phyloP scores from a whole-genome alignment of 2,329 filamentous ascomycete genomes.

The Myriosclerotinia scirpicola region DNA sequence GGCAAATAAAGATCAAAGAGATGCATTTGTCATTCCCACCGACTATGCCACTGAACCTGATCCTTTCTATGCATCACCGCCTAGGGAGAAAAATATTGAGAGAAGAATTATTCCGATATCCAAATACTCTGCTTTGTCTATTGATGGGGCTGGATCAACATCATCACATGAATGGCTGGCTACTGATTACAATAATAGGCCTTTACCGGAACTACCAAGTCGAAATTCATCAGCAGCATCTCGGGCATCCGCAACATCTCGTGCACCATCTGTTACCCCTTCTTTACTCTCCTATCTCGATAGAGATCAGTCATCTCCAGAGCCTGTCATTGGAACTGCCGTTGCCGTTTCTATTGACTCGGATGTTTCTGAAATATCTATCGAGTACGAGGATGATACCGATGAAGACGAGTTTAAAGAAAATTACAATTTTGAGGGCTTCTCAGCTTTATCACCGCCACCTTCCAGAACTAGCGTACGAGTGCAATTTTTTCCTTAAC shows the following conservation, averaged over 20 bases:
- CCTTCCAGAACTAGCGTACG: constrained; percentile 6
- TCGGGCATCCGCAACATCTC: constrained; percentile 22
- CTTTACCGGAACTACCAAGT: constrained; percentile 19
- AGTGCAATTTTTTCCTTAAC: background rate
- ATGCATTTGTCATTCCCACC: constrained; percentile 11
- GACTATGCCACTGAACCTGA: background rate
- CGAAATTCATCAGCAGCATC: constrained; percentile 15
- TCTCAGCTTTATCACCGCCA: constrained; percentile 10
- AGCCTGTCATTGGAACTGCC: constrained; percentile 28
- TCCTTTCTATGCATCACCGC: constrained; percentile 11
- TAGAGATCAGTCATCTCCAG: constrained; percentile 29
- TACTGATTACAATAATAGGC: constrained; percentile 17
- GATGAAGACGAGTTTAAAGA: background rate
- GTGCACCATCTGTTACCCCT: constrained; percentile 28
- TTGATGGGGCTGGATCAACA: constrained; percentile 3
- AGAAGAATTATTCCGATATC: constrained; percentile 3
- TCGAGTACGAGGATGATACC: background rate
- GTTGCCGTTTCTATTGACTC: constrained; percentile 23
- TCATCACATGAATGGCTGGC: constrained; percentile 11
- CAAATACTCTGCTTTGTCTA: constrained; percentile 1
- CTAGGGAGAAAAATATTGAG: background rate
- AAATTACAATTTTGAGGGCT: background rate
- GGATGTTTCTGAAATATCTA: constrained; percentile 8
- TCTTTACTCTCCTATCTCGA: constrained; percentile 29
- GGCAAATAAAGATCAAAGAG: constrained; percentile 16